phyloP scores from a whole-genome alignment of 768 basidiomycete genomes.

The Xerocomellus amylosporus region DNA sequence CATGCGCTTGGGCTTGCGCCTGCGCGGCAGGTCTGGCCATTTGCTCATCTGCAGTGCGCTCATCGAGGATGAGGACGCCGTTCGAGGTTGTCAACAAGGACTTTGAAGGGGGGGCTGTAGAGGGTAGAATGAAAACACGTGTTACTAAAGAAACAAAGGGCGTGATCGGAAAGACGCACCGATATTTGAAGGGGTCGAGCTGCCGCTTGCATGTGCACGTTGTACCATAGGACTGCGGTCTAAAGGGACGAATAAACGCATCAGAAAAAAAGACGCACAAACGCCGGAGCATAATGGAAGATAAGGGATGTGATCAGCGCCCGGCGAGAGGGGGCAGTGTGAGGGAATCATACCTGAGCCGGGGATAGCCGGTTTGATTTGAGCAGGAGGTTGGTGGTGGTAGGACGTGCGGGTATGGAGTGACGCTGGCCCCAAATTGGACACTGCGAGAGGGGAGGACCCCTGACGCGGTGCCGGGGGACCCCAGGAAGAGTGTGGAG shows the following conservation, averaged over 20 bases:
- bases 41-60: constrained; percentile 31
- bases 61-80: constrained; percentile 29
- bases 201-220: constrained; percentile 25
- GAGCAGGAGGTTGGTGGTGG: constrained; percentile 27
- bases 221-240: constrained; percentile 32
- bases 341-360: constrained; percentile 25
- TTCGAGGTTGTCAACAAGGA: constrained; percentile 24
- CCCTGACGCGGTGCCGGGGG: constrained; percentile 29
- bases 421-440: constrained; percentile 26
- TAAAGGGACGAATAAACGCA: not conserved
- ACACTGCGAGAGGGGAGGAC: constrained; percentile 29
- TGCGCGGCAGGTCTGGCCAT: constrained; percentile 22
- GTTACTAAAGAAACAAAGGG: not conserved
- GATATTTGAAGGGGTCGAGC: constrained; percentile 27
- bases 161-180: constrained; percentile 14
- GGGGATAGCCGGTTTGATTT: constrained; percentile 34
- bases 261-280: constrained; percentile 11
- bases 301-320: constrained; percentile 8
- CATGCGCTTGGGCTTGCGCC: constrained; percentile 16
- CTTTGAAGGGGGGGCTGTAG: constrained; percentile 26
- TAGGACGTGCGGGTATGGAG: constrained; percentile 28
- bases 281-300: not conserved
- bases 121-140: not conserved
- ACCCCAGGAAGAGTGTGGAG: constrained; percentile 33
- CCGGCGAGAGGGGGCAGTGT: not conserved